Percentiles rank a stretch among this genome's conserved stretches.
Evolutionary conservation across 1,284 basidiomycete species (phyloP).

Genomic region (Cryptococcus jaspeensis): DNA sequence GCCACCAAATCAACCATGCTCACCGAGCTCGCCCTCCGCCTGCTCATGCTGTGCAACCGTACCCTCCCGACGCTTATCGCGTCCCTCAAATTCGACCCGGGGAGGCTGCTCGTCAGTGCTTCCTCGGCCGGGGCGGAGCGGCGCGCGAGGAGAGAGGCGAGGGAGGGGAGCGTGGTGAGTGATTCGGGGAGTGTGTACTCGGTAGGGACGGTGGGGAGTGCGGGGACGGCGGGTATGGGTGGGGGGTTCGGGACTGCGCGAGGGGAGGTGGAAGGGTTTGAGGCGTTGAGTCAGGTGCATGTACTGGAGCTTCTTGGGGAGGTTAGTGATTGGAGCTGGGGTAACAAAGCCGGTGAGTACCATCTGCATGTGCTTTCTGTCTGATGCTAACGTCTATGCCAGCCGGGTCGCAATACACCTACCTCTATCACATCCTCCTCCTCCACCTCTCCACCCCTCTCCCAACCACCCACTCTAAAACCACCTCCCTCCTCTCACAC

Average conservation of each 20-base stretch:
- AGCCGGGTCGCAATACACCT: conserved; percentile 53
- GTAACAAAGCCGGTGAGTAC: conserved; percentile 64
- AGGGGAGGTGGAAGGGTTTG: conserved; percentile 56
- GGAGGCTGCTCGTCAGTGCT: conserved; percentile 67
- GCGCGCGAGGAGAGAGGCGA: conserved; percentile 39
- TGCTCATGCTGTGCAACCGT: conserved; percentile 80
- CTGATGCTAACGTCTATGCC: conserved; percentile 7
- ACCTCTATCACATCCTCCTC: conserved; percentile 66
- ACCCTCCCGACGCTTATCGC: conserved; percentile 70
- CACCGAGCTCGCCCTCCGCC: conserved; percentile 71
- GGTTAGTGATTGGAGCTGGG: conserved; percentile 75
- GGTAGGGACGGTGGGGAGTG: conserved; percentile 45
- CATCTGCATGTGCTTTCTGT: not conserved
- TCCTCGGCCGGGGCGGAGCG: conserved; percentile 49
- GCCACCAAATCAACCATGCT: conserved; percentile 58
- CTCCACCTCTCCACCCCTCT: conserved; percentile 60
- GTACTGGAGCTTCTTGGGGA: conserved; percentile 68
- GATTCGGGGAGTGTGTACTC: conserved; percentile 34
- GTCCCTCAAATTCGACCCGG: conserved; percentile 80
- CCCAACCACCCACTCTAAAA: conserved; percentile 59
- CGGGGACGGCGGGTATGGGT: conserved; percentile 51
- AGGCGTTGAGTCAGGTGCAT: conserved; percentile 70
- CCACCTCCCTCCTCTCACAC: conserved; percentile 61
- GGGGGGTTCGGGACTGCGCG: conserved; percentile 52
- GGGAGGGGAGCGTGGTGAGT: conserved; percentile 45